These are phyloP conservation scores for Rhodotorula kratochvilovae DNA, from an alignment of 768 basidiomycete genomes.

Conservation along the genomic window DNA sequence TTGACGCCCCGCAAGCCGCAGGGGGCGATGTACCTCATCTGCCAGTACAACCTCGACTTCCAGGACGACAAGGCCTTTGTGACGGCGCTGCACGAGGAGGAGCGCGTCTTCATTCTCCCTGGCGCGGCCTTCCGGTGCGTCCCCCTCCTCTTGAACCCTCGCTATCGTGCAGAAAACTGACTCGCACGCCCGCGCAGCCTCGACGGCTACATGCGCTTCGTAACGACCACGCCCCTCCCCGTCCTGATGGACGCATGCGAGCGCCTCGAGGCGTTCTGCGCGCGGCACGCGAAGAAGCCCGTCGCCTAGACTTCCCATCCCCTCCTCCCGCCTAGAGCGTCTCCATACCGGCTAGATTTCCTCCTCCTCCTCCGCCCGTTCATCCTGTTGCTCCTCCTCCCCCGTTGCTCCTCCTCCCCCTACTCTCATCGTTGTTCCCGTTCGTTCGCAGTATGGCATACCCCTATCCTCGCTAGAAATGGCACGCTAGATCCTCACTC, in stretches of 20 bases:
- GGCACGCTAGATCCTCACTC: no score
- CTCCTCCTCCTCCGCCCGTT: no score
- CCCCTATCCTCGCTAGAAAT: background rate
- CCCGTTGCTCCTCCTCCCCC: no score
- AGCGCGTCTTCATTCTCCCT: conserved; percentile 36
- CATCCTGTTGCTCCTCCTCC: no score
- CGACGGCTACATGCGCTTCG: conserved; percentile 37
- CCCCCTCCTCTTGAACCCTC: no score
- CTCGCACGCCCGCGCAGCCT: background rate
- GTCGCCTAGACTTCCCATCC: background rate
- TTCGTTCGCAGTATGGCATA: background rate
- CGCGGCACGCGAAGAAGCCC: conserved; percentile 22
- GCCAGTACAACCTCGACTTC: conserved; percentile 24
- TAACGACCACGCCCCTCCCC: conserved; percentile 35
- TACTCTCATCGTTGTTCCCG: no score
- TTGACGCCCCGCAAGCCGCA: conserved; percentile 23
- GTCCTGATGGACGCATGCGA: conserved; percentile 34
- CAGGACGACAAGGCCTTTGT: conserved; percentile 32
- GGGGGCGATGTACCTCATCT: conserved; percentile 35
- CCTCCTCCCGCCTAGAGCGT: background rate
- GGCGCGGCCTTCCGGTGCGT: conserved; percentile 23
- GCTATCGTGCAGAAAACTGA: background rate
- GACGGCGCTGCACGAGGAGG: conserved; percentile 25
- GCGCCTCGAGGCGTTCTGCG: conserved; percentile 37
- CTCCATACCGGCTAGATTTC: background rate